phyloP scores from a whole-genome alignment of 495 filamentous ascomycete species.

The Astrothelium macrocarpum region DNA sequence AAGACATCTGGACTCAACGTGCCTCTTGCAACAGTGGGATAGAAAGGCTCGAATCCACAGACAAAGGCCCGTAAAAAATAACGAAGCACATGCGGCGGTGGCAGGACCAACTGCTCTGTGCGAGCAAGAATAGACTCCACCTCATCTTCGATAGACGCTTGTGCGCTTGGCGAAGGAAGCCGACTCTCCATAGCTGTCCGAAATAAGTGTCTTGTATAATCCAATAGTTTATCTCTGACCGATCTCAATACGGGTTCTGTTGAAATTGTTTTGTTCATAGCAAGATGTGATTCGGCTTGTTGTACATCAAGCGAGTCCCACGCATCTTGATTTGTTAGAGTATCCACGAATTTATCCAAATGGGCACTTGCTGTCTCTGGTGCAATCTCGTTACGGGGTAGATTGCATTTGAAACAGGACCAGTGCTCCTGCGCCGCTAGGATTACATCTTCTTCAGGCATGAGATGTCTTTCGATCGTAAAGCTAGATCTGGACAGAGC shows the following conservation, averaged over 20 bases:
- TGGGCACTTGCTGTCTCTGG: neutral
- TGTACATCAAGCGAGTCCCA: constrained; percentile 2
- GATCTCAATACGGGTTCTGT: neutral
- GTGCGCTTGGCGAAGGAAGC: neutral
- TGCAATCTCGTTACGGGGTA: neutral
- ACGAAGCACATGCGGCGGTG: constrained; percentile 1
- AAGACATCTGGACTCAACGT: neutral
- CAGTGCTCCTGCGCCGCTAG: neutral
- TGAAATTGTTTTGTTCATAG: neutral
- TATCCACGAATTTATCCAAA: neutral
- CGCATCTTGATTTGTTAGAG: neutral
- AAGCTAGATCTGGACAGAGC: neutral
- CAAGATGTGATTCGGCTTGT: neutral
- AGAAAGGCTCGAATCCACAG: neutral
- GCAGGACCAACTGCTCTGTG: neutral
- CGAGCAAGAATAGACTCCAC: neutral
- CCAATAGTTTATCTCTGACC: neutral
- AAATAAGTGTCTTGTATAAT: neutral
- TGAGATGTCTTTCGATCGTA: neutral
- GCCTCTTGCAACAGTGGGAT: neutral
- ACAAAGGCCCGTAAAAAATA: constrained; percentile 1
- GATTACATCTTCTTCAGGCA: neutral
- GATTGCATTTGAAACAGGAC: constrained; percentile 5
- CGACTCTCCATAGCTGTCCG: neutral
- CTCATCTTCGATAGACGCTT: neutral